These are phyloP conservation scores for Solanum peruvianum DNA, from an alignment of 257 asterid genomes.

Conservation along the genomic window DNA sequence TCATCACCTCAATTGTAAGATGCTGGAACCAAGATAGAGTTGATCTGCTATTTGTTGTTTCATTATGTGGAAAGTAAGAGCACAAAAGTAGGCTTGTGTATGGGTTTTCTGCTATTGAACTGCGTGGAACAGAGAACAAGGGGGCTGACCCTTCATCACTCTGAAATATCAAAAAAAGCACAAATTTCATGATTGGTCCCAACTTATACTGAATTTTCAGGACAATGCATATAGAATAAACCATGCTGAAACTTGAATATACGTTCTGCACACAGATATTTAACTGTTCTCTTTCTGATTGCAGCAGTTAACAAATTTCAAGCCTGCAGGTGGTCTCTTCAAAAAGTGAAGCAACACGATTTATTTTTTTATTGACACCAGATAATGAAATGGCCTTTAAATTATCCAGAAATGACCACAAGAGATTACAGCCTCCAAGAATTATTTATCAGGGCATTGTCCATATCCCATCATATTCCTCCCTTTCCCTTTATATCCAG, in stretches of 20 bases:
- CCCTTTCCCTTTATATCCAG: not conserved
- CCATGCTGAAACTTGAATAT: not conserved
- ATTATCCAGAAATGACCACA: not conserved
- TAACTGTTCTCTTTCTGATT: not conserved
- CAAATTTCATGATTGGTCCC: constrained; percentile 9
- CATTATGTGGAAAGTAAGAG: constrained; percentile 39
- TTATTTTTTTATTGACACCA: not conserved
- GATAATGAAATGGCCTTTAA: not conserved
- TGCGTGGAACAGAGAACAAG: constrained; percentile 71
- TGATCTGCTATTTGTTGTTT: constrained; percentile 16
- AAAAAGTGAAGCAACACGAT: not conserved
- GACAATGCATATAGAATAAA: not conserved
- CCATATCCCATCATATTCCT: not conserved
- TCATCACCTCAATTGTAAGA: constrained; percentile 71
- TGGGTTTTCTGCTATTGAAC: constrained; percentile 75
- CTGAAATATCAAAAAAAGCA: constrained; percentile 38
- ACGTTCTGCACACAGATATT: not conserved
- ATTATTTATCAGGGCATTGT: not conserved
- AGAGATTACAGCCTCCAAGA: not conserved
- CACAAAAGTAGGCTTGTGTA: constrained; percentile 80
- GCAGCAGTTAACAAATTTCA: not conserved
- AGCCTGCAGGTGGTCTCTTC: not conserved
- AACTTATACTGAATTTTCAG: not conserved
- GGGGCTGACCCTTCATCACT: constrained; percentile 68
- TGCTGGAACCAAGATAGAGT: constrained; percentile 61